Evolutionary conservation across 108 stramenopile genomes (phyloP).

Genomic region (Phaeodactylum tricornutum): DNA sequence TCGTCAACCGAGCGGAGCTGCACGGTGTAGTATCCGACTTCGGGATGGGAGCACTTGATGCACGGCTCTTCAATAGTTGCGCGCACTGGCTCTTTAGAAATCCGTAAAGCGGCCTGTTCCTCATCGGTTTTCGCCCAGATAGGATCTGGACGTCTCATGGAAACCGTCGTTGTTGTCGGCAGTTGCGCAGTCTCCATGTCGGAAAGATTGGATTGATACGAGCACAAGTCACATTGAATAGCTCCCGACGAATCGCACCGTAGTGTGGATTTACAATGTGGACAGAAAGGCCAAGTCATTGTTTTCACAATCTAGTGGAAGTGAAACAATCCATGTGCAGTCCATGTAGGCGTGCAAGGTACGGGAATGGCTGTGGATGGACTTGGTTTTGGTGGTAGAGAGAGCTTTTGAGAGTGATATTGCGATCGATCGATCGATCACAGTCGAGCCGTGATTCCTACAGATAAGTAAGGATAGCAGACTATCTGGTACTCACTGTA

Average conservation of each 20-base stretch:
- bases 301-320: too few relatives aligned
- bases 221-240: slow-evolving; percentile 62
- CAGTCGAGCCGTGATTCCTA: too few relatives aligned
- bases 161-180: slow-evolving; percentile 59
- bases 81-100: slow-evolving; percentile 54
- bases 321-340: too few relatives aligned
- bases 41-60: slow-evolving; percentile 83
- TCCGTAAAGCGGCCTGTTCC: slow-evolving; percentile 50
- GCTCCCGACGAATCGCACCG: slow-evolving; percentile 42
- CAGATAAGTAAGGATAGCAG: too few relatives aligned
- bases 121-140: slow-evolving; percentile 82
- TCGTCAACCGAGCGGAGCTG: slow-evolving; percentile 98
- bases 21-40: slow-evolving; percentile 96
- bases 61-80: slow-evolving; percentile 96
- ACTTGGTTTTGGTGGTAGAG: too few relatives aligned
- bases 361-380: too few relatives aligned
- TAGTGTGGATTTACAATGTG: slow-evolving; percentile 60
- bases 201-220: slow-evolving; percentile 56
- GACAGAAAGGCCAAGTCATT: slow-evolving; percentile 82
- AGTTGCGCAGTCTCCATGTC: slow-evolving; percentile 27
- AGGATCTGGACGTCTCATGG: slow-evolving; percentile 53
- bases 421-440: too few relatives aligned
- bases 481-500: too few relatives aligned
- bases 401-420: too few relatives aligned
- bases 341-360: too few relatives aligned